Evolutionary conservation across 2,329 filamentous ascomycete genomes (phyloP).

Genomic region (Claviceps pazoutovae): DNA sequence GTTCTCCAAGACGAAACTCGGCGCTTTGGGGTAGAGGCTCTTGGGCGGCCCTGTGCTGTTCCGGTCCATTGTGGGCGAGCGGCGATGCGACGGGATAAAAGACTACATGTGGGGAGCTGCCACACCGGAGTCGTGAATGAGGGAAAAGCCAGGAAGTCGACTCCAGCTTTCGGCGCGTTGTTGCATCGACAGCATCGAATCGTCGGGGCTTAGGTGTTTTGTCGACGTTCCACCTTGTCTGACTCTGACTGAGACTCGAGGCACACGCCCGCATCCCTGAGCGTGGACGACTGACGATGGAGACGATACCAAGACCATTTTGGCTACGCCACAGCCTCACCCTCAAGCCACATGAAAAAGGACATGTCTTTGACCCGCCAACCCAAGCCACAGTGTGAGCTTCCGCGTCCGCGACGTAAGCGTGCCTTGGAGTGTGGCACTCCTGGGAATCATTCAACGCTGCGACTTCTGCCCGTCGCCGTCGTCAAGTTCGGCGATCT

Average conservation of each 20-base stretch:
- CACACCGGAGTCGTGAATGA: background rate
- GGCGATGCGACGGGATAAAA: slow-evolving; percentile 9
- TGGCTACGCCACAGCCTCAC: too few relatives aligned
- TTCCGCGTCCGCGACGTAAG: too few relatives aligned
- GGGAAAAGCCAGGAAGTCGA: background rate
- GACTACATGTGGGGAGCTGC: slow-evolving; percentile 18
- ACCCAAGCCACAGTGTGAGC: too few relatives aligned
- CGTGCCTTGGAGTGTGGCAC: too few relatives aligned
- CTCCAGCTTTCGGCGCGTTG: background rate
- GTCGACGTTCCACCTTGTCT: background rate
- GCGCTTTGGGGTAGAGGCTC: slow-evolving; percentile 62
- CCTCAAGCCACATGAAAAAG: too few relatives aligned
- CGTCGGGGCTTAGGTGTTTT: background rate
- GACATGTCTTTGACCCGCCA: too few relatives aligned
- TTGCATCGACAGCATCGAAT: background rate
- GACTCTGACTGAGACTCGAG: background rate
- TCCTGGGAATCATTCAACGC: too few relatives aligned
- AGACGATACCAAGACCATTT: too few relatives aligned
- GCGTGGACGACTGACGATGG: background rate
- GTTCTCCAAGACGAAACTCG: slow-evolving; percentile 77
- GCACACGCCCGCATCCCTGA: background rate
- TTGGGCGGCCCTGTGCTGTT: slow-evolving; percentile 34
- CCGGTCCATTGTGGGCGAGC: slow-evolving; percentile 25
- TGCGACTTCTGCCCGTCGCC: slow-evolving; percentile 5
- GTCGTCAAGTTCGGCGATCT: background rate